Evolutionary conservation across 805 yeast genomes (phyloP).

Genomic region (Kregervanrija delftensis): DNA sequence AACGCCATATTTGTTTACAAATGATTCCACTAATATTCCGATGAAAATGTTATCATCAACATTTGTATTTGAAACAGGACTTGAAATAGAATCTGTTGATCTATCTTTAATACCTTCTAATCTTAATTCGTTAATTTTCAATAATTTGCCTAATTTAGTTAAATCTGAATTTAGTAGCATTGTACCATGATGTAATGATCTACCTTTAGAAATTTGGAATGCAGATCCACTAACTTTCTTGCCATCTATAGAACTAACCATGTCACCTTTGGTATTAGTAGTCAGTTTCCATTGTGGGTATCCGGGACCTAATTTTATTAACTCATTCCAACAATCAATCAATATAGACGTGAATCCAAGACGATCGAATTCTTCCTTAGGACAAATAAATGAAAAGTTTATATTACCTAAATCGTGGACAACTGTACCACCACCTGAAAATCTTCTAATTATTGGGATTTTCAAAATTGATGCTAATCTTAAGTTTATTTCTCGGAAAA

Average conservation of each 20-base stretch:
- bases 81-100: conserved; percentile 66
- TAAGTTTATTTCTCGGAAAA: conserved; percentile 80
- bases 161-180: conserved; percentile 72
- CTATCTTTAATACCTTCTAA: conserved; percentile 17
- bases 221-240: conserved; percentile 89
- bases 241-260: conserved; percentile 38
- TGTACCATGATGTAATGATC: conserved; percentile 93
- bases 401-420: conserved; percentile 89
- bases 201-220: conserved; percentile 72
- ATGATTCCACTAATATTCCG: conserved; percentile 34
- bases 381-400: conserved; percentile 74
- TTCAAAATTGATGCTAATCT: conserved; percentile 39
- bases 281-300: conserved; percentile 25
- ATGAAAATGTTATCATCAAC: conserved; percentile 41
- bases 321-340: conserved; percentile 15
- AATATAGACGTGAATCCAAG: conserved; percentile 37
- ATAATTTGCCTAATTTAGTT: conserved; percentile 48
- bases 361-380: conserved; percentile 53
- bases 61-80: conserved; percentile 67
- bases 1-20: conserved; percentile 27
- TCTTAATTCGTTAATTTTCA: conserved; percentile 30
- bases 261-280: conserved; percentile 77
- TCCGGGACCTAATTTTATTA: not conserved
- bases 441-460: conserved; percentile 68
- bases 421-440: conserved; percentile 95